Conservation (phyloP, 345 rosid genomes). For the Dovyalis caffra region DNA sequence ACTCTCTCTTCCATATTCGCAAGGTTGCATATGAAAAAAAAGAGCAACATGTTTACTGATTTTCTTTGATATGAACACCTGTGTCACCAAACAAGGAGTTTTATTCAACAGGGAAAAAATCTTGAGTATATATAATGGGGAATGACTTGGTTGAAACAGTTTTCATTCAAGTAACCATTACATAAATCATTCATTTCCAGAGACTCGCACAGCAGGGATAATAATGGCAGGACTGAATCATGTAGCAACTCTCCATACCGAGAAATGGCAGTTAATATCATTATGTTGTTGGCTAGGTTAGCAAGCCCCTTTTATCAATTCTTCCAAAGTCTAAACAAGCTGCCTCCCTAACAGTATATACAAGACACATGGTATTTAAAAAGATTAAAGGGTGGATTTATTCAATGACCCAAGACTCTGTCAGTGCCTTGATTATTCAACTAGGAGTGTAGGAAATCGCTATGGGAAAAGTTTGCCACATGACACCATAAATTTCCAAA, state of each 20-base stretch:
- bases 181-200: background rate
- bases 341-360: background rate
- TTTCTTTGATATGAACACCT: constrained; percentile 69
- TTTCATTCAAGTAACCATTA: no score
- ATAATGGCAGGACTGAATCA: background rate
- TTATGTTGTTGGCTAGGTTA: background rate
- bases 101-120: background rate
- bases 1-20: constrained; percentile 30
- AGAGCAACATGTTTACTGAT: constrained; percentile 30
- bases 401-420: background rate
- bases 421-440: background rate
- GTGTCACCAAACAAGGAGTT: constrained; percentile 4
- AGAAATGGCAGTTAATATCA: background rate
- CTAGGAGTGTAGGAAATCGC: background rate
- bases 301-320: background rate
- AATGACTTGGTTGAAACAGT: background rate
- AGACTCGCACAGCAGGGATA: background rate
- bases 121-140: background rate
- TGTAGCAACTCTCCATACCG: background rate
- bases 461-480: no score
- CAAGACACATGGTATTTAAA: background rate
- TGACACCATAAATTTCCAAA: no score
- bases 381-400: background rate
- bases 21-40: constrained; percentile 44
- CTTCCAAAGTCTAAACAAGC: background rate